These are phyloP conservation scores for Ilyonectria sp. DNA, from an alignment of 2,329 filamentous ascomycete genomes.

Conservation along the genomic window DNA sequence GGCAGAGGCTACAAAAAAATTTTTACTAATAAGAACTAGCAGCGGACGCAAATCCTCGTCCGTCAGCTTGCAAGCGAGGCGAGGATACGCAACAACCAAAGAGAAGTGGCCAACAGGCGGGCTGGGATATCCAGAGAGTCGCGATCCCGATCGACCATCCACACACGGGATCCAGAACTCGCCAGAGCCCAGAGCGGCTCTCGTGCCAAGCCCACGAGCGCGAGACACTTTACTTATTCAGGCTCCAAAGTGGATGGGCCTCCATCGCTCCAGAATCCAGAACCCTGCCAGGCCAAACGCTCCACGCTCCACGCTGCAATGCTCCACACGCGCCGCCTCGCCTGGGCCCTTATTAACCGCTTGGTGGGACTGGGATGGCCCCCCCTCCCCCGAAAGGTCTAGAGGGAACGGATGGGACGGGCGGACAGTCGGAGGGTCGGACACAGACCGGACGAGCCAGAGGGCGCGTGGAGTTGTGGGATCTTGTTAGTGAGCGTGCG, in stretches of 20 bases:
- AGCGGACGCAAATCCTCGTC: background rate
- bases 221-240: slow-evolving; percentile 22
- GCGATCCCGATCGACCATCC: slow-evolving; percentile 20
- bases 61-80: background rate
- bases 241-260: slow-evolving; percentile 3
- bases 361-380: background rate
- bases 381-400: slow-evolving; percentile 11
- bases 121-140: background rate
- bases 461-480: background rate
- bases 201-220: slow-evolving; percentile 18
- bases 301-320: slow-evolving; percentile 13
- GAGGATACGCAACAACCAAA: background rate
- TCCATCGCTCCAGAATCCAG: slow-evolving; percentile 22
- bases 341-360: background rate
- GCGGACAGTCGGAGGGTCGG: slow-evolving; percentile 13
- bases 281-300: slow-evolving; percentile 22
- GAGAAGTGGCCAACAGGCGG: background rate
- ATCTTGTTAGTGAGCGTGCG: slow-evolving; percentile 3
- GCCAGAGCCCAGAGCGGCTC: slow-evolving; percentile 22
- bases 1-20: background rate
- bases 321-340: slow-evolving; percentile 26
- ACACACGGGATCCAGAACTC: slow-evolving; percentile 21
- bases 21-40: background rate
- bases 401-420: slow-evolving; percentile 24
- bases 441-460: slow-evolving; percentile 20